Evolutionary conservation across 106 monocot species (phyloP).

Genomic region (Narthecium ossifragum): DNA sequence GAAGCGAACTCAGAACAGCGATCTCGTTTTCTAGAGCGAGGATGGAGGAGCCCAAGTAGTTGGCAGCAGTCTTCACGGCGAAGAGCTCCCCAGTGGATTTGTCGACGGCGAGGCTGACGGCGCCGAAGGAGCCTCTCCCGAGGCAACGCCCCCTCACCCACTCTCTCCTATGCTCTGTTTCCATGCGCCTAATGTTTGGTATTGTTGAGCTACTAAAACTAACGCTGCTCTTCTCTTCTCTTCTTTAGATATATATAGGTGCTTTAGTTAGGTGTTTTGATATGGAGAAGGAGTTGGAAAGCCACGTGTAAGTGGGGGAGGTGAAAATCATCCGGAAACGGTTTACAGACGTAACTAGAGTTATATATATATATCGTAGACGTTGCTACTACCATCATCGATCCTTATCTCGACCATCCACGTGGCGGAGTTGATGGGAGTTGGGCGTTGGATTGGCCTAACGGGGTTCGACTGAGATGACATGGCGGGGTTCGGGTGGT

Average conservation of each 20-base stretch:
- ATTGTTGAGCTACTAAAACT: too few species aligned
- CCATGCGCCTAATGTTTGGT: too few species aligned
- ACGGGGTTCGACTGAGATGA: background rate
- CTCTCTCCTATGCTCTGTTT: background rate
- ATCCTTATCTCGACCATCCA: constrained; percentile 3
- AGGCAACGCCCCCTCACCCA: constrained; percentile 45
- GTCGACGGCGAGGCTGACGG: constrained; percentile 51
- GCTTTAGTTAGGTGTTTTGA: too few species aligned
- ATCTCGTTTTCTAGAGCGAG: constrained; percentile 41
- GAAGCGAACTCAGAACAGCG: constrained; percentile 23
- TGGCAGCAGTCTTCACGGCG: constrained; percentile 68
- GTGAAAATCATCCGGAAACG: background rate
- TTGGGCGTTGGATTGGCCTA: constrained; percentile 10
- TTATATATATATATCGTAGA: too few species aligned
- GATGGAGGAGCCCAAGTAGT: constrained; percentile 2
- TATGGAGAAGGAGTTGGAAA: too few species aligned
- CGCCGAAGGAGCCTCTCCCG: constrained; percentile 61
- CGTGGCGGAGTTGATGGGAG: constrained; percentile 5
- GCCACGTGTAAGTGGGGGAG: background rate
- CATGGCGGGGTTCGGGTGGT: too few species aligned
- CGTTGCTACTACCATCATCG: too few species aligned
- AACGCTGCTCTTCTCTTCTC: too few species aligned
- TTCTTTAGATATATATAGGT: too few species aligned
- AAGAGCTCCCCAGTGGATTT: constrained; percentile 27
- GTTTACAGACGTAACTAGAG: too few species aligned